These are phyloP conservation scores for Colletotrichum sp. DNA, from an alignment of 2,329 filamentous ascomycete species.

Conservation along the genomic window DNA sequence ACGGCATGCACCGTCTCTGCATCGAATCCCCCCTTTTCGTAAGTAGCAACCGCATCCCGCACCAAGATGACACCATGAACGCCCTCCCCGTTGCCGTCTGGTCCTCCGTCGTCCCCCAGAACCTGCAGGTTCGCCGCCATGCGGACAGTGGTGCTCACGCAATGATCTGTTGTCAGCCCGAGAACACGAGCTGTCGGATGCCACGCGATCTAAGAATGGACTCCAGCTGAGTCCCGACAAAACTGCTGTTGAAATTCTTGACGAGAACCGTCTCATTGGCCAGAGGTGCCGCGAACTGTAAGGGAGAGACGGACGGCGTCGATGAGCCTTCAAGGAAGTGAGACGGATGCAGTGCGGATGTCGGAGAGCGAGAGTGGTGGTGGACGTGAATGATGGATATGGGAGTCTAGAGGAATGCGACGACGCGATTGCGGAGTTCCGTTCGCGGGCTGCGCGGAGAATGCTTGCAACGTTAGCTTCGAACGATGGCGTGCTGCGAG, in stretches of 20 bases:
- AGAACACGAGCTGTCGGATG: constrained; percentile 42
- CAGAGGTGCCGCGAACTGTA: constrained; percentile 27
- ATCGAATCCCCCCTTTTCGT: constrained; percentile 44
- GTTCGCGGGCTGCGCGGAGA: constrained; percentile 30
- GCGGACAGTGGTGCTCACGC: constrained; percentile 50
- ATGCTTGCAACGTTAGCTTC: constrained; percentile 44
- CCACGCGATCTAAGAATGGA: constrained; percentile 33
- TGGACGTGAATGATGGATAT: constrained; percentile 48
- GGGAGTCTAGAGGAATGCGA: background rate
- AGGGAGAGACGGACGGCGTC: constrained; percentile 33
- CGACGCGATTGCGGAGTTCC: background rate
- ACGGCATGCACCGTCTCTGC: constrained; percentile 50
- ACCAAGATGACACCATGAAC: constrained; percentile 40
- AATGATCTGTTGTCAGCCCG: constrained; percentile 53
- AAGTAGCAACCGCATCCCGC: constrained; percentile 51
- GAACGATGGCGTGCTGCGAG: constrained; percentile 47
- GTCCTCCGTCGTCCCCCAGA: constrained; percentile 35
- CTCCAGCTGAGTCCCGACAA: constrained; percentile 49
- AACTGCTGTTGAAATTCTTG: constrained; percentile 51
- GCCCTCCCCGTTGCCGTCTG: constrained; percentile 30
- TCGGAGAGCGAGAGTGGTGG: constrained; percentile 41
- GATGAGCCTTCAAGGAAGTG: constrained; percentile 29
- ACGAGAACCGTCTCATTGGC: constrained; percentile 40
- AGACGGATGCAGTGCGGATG: constrained; percentile 39
- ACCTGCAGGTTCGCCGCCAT: constrained; percentile 52